Evolutionary conservation across 2,329 filamentous ascomycete genomes (phyloP).

Genomic region (Domatiomyces globalis): DNA sequence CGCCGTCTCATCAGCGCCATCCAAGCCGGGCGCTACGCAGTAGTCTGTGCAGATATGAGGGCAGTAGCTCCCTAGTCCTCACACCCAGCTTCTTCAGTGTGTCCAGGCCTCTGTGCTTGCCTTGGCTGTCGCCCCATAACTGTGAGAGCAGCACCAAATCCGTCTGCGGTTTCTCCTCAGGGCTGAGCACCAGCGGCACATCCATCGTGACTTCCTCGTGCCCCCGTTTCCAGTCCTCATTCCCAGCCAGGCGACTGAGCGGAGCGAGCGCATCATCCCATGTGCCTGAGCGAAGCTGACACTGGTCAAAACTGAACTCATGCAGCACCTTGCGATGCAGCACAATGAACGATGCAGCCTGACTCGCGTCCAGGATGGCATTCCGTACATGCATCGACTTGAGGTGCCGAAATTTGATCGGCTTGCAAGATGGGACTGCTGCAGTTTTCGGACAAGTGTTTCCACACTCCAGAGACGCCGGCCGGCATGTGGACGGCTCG

Average conservation of each 20-base stretch:
- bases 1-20: constrained; percentile 7
- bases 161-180: constrained; percentile 17
- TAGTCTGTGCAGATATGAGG: constrained; percentile 12
- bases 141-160: constrained; percentile 18
- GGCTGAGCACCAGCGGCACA: constrained; percentile 26
- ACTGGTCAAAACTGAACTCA: constrained; percentile 69
- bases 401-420: constrained; percentile 53
- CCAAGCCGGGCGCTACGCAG: constrained; percentile 10
- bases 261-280: constrained; percentile 77
- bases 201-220: constrained; percentile 24
- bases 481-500: constrained; percentile 52
- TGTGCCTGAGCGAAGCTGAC: constrained; percentile 53
- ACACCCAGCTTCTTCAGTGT: constrained; percentile 10
- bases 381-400: constrained; percentile 59
- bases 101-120: constrained; percentile 9
- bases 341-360: constrained; percentile 55
- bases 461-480: constrained; percentile 24
- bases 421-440: constrained; percentile 33
- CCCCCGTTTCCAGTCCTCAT: constrained; percentile 27
- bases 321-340: constrained; percentile 53
- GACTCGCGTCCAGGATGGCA: constrained; percentile 53
- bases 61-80: constrained; percentile 12
- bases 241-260: constrained; percentile 34
- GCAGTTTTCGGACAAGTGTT: constrained; percentile 20
- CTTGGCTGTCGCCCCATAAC: constrained; percentile 17